Percentiles rank a stretch among this genome's conserved stretches.
Evolutionary conservation across 2,329 filamentous ascomycete species (phyloP).

Genomic region (Pezicula neosporulosa): DNA sequence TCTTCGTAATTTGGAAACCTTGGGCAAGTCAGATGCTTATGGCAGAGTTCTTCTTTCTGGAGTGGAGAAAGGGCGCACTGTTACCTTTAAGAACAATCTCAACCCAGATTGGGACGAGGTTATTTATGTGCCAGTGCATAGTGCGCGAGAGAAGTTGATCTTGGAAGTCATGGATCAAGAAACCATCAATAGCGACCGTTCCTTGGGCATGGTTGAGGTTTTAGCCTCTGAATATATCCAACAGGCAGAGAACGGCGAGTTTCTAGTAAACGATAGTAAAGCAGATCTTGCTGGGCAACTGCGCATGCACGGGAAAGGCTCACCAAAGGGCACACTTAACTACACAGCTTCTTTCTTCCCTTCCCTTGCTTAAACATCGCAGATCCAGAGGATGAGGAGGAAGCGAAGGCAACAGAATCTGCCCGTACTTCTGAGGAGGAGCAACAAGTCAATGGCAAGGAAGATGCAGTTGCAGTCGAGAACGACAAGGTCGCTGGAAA

Average conservation of each 20-base stretch:
- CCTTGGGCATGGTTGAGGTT: constrained; percentile 78
- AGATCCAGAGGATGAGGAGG: constrained; percentile 83
- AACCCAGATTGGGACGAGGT: constrained; percentile 96
- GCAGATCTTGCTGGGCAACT: constrained; percentile 63
- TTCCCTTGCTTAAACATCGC: constrained; percentile 84
- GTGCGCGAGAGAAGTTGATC: constrained; percentile 74
- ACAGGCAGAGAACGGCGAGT: constrained; percentile 78
- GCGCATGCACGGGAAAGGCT: constrained; percentile 67
- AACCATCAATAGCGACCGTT: constrained; percentile 85
- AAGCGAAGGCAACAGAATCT: constrained; percentile 33
- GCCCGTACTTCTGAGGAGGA: constrained; percentile 23
- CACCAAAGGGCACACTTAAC: constrained; percentile 74
- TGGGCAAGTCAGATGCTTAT: constrained; percentile 97
- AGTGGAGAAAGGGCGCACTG: constrained; percentile 85
- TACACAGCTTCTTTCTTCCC: constrained; percentile 88
- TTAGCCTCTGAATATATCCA: constrained; percentile 73
- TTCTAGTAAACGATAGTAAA: constrained; percentile 74
- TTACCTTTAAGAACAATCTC: constrained; percentile 94
- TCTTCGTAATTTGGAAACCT: constrained; percentile 86
- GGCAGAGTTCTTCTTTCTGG: constrained; percentile 85
- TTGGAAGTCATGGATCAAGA: constrained; percentile 98
- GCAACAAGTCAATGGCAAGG: constrained; percentile 7
- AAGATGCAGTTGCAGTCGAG: constrained; percentile 28
- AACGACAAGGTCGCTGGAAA: constrained; percentile 34
- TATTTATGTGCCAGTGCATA: constrained; percentile 89